Conservation (phyloP, 495 filamentous ascomycete species). For the Friedmanniomyces simplex region DNA sequence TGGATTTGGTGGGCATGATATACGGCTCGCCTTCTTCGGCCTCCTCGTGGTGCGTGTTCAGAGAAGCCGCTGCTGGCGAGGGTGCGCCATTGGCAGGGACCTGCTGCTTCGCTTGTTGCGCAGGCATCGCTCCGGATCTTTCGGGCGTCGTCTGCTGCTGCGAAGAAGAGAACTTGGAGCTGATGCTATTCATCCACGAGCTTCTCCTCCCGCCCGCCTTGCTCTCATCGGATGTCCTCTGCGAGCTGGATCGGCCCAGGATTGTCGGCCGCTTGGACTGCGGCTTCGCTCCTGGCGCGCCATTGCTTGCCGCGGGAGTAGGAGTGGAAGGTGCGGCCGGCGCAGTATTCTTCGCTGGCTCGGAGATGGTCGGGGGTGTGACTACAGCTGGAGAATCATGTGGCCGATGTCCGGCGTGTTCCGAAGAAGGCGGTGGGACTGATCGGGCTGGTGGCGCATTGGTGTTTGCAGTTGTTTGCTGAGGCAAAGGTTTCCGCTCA, state of each 20-base stretch:
- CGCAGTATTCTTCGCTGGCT: not conserved
- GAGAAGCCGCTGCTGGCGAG: not conserved
- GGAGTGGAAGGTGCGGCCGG: conserved; percentile 3
- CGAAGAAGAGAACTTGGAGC: conserved; percentile 73
- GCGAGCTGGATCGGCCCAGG: conserved; percentile 26
- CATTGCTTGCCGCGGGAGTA: conserved; percentile 13
- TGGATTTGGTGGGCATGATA: conserved; percentile 52
- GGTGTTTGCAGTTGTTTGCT: too few relatives aligned
- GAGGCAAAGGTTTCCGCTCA: not conserved
- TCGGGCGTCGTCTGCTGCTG: conserved; percentile 19
- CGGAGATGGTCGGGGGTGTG: conserved; percentile 2
- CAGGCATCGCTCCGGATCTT: conserved; percentile 19
- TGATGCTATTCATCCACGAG: conserved; percentile 87
- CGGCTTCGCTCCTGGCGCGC: conserved; percentile 19
- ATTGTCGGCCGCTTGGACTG: conserved; percentile 23
- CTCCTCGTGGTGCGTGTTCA: conserved; percentile 13
- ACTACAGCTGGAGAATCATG: not conserved
- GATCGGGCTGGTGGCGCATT: not conserved
- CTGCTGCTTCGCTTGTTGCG: conserved; percentile 18
- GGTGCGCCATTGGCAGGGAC: conserved; percentile 4
- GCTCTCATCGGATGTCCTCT: conserved; percentile 27
- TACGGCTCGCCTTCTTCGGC: conserved; percentile 48
- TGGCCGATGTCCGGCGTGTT: not conserved
- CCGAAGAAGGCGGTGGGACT: not conserved
- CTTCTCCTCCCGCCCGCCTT: conserved; percentile 36